Conservation (phyloP, 805 yeast species). For the Ogataea nonfermentans region DNA sequence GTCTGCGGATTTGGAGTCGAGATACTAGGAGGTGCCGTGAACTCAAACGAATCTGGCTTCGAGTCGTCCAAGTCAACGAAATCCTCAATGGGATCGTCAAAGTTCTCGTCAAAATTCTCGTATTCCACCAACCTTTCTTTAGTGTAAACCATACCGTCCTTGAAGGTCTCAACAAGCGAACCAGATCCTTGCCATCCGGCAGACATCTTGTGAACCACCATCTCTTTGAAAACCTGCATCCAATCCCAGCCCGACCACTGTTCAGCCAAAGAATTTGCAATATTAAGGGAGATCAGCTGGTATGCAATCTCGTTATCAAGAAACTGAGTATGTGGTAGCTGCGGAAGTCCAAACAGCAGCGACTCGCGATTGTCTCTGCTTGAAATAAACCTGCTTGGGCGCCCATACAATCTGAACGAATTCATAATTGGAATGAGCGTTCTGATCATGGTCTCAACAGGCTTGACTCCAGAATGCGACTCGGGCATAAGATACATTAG, state of each 20-base stretch:
- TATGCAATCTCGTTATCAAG: slow-evolving; percentile 36
- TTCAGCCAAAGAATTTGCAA: slow-evolving; percentile 33
- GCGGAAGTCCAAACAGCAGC: slow-evolving; percentile 69
- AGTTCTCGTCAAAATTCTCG: slow-evolving; percentile 21
- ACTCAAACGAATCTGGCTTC: slow-evolving; percentile 7
- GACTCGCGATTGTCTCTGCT: slow-evolving; percentile 54
- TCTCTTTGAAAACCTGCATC: slow-evolving; percentile 37
- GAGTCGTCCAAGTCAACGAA: slow-evolving; percentile 21
- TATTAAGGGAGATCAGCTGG: slow-evolving; percentile 33
- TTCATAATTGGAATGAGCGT: slow-evolving; percentile 68
- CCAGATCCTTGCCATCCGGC: slow-evolving; percentile 40
- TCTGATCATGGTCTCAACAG: slow-evolving; percentile 71
- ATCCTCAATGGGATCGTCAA: slow-evolving; percentile 33
- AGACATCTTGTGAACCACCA: slow-evolving; percentile 32
- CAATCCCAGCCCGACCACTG: slow-evolving; percentile 35
- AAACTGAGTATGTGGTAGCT: slow-evolving; percentile 66
- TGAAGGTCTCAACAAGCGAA: slow-evolving; percentile 30
- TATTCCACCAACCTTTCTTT: slow-evolving; percentile 26
- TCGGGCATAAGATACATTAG: slow-evolving; percentile 53
- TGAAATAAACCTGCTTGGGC: slow-evolving; percentile 63
- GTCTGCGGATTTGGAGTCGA: not conserved
- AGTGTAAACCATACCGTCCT: slow-evolving; percentile 31
- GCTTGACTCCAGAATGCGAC: slow-evolving; percentile 67
- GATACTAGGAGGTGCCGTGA: slow-evolving; percentile 3
- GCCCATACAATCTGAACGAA: slow-evolving; percentile 68